phyloP scores from a whole-genome alignment of 225 moss, liverwort and hornwort species.

The Straminergon stramineum region DNA sequence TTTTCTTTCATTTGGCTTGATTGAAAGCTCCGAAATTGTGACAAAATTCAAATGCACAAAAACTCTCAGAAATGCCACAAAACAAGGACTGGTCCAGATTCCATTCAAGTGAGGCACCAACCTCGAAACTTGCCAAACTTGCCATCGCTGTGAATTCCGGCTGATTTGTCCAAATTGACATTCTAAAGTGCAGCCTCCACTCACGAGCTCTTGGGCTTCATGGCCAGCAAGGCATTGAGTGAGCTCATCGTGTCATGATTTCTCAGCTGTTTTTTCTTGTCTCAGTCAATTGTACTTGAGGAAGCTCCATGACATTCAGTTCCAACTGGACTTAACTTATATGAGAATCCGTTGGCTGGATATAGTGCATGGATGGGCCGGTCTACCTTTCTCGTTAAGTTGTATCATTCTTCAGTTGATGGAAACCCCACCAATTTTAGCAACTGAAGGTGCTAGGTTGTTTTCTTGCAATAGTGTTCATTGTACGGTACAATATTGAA shows the following conservation, averaged over 20 bases:
- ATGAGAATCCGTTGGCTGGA: neutral
- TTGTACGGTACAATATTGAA: neutral
- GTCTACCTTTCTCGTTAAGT: neutral
- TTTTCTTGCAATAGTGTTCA: neutral
- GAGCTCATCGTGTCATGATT: neutral
- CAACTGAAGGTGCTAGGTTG: neutral
- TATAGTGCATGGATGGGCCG: neutral
- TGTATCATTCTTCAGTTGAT: neutral
- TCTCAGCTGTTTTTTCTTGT: neutral
- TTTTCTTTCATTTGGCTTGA: neutral
- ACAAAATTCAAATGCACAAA: neutral
- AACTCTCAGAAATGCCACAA: neutral
- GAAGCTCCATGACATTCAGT: neutral
- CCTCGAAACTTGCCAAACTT: neutral
- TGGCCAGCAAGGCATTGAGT: neutral
- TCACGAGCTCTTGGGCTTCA: neutral
- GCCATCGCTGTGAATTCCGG: neutral
- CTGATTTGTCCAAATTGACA: neutral
- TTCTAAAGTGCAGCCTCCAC: neutral
- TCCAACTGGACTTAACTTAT: neutral
- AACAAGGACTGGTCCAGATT: neutral
- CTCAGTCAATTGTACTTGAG: neutral
- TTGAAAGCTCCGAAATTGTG: neutral
- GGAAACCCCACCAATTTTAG: neutral
- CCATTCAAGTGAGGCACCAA: rapidly evolving